Evolutionary conservation across 441 rosid species (phyloP).

Genomic region (Geranium incanum): DNA sequence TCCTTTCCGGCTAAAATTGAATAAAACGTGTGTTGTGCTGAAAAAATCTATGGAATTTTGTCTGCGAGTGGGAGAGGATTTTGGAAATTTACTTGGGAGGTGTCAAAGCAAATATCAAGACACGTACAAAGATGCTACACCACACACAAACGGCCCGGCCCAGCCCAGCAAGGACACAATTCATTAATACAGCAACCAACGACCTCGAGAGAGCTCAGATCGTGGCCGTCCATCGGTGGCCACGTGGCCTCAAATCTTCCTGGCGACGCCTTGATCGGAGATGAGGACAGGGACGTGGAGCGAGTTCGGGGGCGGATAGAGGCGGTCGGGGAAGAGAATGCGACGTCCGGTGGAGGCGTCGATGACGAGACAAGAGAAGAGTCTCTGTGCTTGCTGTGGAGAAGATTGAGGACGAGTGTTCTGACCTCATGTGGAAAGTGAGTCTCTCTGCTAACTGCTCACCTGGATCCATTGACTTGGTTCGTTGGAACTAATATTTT

Average conservation of each 20-base stretch:
- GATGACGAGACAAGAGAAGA: slow-evolving; percentile 14
- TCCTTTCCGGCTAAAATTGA: background rate
- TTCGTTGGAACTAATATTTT: too few species aligned
- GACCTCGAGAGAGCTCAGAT: slow-evolving; percentile 46
- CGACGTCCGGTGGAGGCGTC: slow-evolving; percentile 34
- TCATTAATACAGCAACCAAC: slow-evolving; percentile 18
- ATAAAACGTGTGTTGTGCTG: background rate
- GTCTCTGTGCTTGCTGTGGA: too few species aligned
- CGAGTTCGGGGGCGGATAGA: too few species aligned
- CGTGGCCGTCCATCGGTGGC: slow-evolving; percentile 21
- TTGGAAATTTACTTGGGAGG: background rate
- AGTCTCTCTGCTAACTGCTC: too few species aligned
- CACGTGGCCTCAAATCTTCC: too few species aligned
- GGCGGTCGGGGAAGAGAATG: slow-evolving; percentile 36
- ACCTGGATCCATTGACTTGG: too few species aligned
- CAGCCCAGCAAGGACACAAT: too few species aligned
- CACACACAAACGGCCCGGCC: slow-evolving; percentile 7
- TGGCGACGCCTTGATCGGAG: too few species aligned
- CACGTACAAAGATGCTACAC: slow-evolving; percentile 20
- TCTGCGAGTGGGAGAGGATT: background rate
- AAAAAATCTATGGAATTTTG: slow-evolving; percentile 4
- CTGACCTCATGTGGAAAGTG: too few species aligned
- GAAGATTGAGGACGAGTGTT: too few species aligned
- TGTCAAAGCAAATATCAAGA: slow-evolving; percentile 15
- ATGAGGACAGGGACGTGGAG: too few species aligned